Base-by-base conservation (phyloP, 495 filamentous ascomycete genomes). In the Opeltia flavorubescens region DNA sequence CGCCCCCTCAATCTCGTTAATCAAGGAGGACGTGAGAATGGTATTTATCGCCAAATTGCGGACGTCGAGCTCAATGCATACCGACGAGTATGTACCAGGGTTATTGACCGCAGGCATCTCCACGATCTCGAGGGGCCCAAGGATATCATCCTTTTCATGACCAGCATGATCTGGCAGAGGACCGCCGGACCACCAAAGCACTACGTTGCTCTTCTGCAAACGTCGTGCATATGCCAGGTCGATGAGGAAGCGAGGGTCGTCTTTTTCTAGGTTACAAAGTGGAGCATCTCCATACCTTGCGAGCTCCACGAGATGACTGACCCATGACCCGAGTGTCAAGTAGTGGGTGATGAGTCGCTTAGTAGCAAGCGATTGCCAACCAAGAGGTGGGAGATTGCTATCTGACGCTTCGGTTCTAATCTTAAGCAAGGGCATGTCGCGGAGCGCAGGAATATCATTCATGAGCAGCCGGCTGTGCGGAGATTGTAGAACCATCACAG, bases 41-140 rank as follows among this genome's bases (percentile, higher is more conserved):
- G 93, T 96, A 62, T 99, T 99, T 62, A 99, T 96, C 4, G 88
- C 84, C 4, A 99, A 74, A 55, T 96, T 96, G 3, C 87, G 84
- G 42, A 99, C 76, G 48, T 91, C 85, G 18, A 99, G 65, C 52
- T 99, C 91, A 48, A 99, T 94, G 63, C 91, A 99, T 6, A 99
- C 93, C 0, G 89, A 94, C 0, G 87, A 83, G 61, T 94, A 99
- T 0, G 89, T 86, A 35, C 86, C 87, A 3, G 89, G 84, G 33
- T 82, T 83, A 57, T 99, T 96, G 53, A 94, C 78, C 26, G 81
- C 81, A 0, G 91, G 91, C 88, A 95, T 95, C 47, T 84, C 78
- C 20, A 96, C 84, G n/a, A 71, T 83, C 53, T 99, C 91, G 36
- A 96, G 71, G 1, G 82, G 72, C 2, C 83, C 82, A 0, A 82